Evolutionary conservation across 1,284 basidiomycete genomes (phyloP), one percentile per base, ranked within the genome.

Genomic region (Laetiporus sulphureus): DNA sequence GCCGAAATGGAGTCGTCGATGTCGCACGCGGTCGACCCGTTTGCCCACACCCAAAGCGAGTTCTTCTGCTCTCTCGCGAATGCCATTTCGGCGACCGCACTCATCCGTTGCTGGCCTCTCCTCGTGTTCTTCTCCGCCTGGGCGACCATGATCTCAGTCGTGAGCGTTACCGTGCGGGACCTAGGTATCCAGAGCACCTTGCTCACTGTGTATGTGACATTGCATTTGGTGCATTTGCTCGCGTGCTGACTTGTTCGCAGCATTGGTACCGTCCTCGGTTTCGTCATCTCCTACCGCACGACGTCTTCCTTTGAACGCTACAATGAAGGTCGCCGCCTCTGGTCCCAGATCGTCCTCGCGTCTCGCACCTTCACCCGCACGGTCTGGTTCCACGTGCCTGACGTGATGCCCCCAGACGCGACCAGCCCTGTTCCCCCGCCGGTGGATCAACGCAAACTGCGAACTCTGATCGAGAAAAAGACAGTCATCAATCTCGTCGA

Each of bases 291-390:
- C 1, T 78, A 76, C 57, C 66, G 83, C 29, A 87, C 84, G 1
- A 85, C 82, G 2, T 82, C 83, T 2, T 83, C 83, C 16, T 87
- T 85, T 54, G 83, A 85, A 53, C 66, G 81, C 16, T 82, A 88
- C 61, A 80, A 79, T 50, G 84, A 89, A 53, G 84, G 84, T 3
- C 66, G 84, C 33, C 62, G 72, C 35, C 63, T 79, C 19, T 89
- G 84, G 84, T 78, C 79, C 4, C 72, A 78, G 48, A 79, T 86
- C 40, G 73, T 83, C 34, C 61, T 79, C 10, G 73, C 72, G 6
- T 72, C 66, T 49, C 66, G 80, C 18, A 77, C 71, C 1, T 68
- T 83, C 55, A 69, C 77, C 1, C 65, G 79, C 20, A 68, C 71
- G 5, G 50, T 75, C 4, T 82, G 80, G 79, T 78, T 82, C 61